Evolutionary conservation across 371 early-diverging fungal genomes (phyloP).

Genomic region (Zychaea mexicana): DNA sequence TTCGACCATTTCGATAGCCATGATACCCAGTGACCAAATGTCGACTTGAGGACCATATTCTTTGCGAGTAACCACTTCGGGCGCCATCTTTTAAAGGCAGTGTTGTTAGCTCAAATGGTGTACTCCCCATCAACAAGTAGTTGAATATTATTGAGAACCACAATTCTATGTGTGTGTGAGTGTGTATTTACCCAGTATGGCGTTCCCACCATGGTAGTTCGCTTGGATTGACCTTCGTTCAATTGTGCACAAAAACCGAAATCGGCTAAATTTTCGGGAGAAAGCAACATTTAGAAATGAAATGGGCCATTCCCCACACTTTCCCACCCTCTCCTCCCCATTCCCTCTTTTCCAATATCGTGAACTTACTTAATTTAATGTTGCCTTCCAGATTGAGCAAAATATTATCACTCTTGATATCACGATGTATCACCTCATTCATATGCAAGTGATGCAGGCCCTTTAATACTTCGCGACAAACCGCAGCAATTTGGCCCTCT

Average conservation of each 20-base stretch:
- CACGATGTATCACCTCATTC: constrained; percentile 89
- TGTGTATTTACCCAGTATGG: constrained; percentile 68
- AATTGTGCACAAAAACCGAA: constrained; percentile 91
- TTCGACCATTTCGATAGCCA: constrained; percentile 82
- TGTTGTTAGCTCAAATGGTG: background rate
- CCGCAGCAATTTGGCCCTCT: constrained; percentile 85
- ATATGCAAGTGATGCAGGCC: constrained; percentile 75
- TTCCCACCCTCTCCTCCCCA: no score
- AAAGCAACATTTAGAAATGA: no score
- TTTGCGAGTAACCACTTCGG: constrained; percentile 88
- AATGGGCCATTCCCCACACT: no score
- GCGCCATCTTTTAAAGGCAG: constrained; percentile 68
- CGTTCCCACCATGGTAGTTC: constrained; percentile 86
- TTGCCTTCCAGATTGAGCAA: constrained; percentile 79
- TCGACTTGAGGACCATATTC: constrained; percentile 90
- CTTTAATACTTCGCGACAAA: constrained; percentile 69
- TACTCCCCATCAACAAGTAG: background rate
- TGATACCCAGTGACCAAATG: constrained; percentile 94
- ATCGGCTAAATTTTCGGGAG: constrained; percentile 61
- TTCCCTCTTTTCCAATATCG: background rate
- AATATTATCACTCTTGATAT: constrained; percentile 96
- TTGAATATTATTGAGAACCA: no score
- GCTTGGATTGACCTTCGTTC: constrained; percentile 65
- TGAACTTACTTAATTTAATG: constrained; percentile 74
- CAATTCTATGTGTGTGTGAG: no score